Base-by-base conservation (phyloP, 2,329 filamentous ascomycete species). In the Colletotrichum chrysophilum region DNA sequence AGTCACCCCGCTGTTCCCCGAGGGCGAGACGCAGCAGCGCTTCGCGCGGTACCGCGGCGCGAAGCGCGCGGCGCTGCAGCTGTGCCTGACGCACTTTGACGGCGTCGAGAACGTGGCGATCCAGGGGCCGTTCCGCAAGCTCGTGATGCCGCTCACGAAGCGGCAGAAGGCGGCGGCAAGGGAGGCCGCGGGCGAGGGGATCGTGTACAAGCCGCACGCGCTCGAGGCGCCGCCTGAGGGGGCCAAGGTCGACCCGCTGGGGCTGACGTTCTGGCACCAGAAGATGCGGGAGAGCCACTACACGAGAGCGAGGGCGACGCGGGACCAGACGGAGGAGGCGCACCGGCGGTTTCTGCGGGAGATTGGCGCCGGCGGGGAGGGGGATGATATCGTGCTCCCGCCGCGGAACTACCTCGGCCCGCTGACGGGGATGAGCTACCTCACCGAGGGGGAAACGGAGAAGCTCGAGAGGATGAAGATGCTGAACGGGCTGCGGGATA, bases 51-150 rank as follows among this genome's bases (percentile, higher is more conserved):
- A 86, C 67, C 86, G 86, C 13, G 88, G 87, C 2, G 83, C 82
- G 70, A 83, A 85, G 56, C 85, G 88, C 60, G 88, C 87, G 9
- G 88, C 84, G 21, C 80, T 89, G 26, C 87, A 89, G 77, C 83
- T 84, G 34, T 83, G 82, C 21, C 81, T 89, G 36, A 83, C 84
- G 55, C 76, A 81, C 14, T 84, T 88, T 62, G 80, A 81, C 34
- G 85, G 79, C 70, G 48, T 70, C 6, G 87, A 87, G 79, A 87
- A 87, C 70, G 79, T 78, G 56, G 77, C 79, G 8, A 79, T 84
- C 52, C 82, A 83, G 72, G 84, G 81, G 4, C 80, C 83, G 4
- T 86, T 84, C 81, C 82, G 83, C 30, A 82, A 83, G 1, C 79
- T 87, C 12, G 78, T 85, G 8, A 79, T 88, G 1, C 85, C 86